Evolutionary conservation across 2,329 filamentous ascomycete species (phyloP).

Genomic region (Cordyceps farinosa): DNA sequence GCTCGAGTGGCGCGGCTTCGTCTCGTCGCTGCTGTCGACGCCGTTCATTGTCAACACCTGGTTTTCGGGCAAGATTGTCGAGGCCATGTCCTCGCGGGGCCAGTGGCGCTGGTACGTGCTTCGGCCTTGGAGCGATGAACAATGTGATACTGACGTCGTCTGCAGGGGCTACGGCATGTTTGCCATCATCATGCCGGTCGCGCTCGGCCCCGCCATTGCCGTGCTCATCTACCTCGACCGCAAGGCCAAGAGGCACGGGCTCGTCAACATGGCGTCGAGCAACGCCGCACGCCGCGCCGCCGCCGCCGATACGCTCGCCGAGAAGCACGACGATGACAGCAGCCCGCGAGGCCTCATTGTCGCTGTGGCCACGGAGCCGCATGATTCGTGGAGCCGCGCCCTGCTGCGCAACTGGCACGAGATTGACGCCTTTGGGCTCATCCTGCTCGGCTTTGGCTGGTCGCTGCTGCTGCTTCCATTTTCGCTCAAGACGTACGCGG

Average conservation of each 20-base stretch:
- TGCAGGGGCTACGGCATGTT: conserved; percentile 62
- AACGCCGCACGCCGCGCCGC: conserved; percentile 28
- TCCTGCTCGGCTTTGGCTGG: conserved; percentile 55
- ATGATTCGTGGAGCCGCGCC: conserved; percentile 23
- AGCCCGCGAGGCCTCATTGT: conserved; percentile 23
- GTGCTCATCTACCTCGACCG: conserved; percentile 54
- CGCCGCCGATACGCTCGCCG: conserved; percentile 21
- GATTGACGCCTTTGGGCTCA: conserved; percentile 56
- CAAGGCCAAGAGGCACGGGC: conserved; percentile 52
- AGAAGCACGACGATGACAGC: conserved; percentile 19
- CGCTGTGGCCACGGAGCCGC: conserved; percentile 18
- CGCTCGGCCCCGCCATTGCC: conserved; percentile 54
- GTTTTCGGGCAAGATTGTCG: conserved; percentile 39
- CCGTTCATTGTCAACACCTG: conserved; percentile 37
- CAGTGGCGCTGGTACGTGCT: conserved; percentile 27
- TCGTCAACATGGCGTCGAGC: conserved; percentile 37
- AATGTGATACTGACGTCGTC: neutral
- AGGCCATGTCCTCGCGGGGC: conserved; percentile 32
- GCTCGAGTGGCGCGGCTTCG: conserved; percentile 38
- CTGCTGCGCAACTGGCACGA: conserved; percentile 40
- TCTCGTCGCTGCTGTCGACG: conserved; percentile 32
- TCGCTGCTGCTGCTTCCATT: conserved; percentile 62
- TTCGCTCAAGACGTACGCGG: conserved; percentile 45
- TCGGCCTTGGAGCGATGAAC: no score
- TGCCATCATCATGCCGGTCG: conserved; percentile 56